These are phyloP conservation scores for Hypoxylon lenormandii DNA, from an alignment of 495 filamentous ascomycete species.

Conservation along the genomic window DNA sequence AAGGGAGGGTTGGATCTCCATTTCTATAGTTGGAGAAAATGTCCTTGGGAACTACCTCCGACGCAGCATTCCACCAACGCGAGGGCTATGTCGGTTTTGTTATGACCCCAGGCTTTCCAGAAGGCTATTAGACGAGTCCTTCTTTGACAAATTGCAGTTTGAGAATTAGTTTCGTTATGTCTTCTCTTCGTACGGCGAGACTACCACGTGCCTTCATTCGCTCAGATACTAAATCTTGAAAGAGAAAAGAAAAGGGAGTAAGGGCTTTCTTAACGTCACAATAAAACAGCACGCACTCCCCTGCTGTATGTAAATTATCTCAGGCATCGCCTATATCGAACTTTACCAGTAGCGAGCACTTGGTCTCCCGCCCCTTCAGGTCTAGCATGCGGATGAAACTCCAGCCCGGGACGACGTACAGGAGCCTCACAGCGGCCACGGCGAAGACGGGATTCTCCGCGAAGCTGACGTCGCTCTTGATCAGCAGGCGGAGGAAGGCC, in stretches of 20 bases:
- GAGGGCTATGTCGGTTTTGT: too few relatives aligned
- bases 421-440: conserved; percentile 60
- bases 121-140: too few relatives aligned
- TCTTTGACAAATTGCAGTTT: too few relatives aligned
- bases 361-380: conserved; percentile 64
- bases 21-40: too few relatives aligned
- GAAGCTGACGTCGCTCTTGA: conserved; percentile 67
- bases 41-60: too few relatives aligned
- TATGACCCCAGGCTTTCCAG: too few relatives aligned
- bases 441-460: conserved; percentile 62
- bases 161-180: too few relatives aligned
- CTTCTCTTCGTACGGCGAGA: too few relatives aligned
- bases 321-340: conserved; percentile 60
- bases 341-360: conserved; percentile 63
- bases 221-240: too few relatives aligned
- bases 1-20: too few relatives aligned
- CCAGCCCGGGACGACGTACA: conserved; percentile 64
- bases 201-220: too few relatives aligned
- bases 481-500: conserved; percentile 63
- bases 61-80: too few relatives aligned
- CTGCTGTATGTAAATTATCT: neutral
- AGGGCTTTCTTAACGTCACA: neutral
- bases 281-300: neutral
- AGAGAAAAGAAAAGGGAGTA: neutral
- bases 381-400: conserved; percentile 66